These are phyloP conservation scores for Oryza longistaminata DNA, from an alignment of 176 grass and related monocot genomes.

Conservation along the genomic window DNA sequence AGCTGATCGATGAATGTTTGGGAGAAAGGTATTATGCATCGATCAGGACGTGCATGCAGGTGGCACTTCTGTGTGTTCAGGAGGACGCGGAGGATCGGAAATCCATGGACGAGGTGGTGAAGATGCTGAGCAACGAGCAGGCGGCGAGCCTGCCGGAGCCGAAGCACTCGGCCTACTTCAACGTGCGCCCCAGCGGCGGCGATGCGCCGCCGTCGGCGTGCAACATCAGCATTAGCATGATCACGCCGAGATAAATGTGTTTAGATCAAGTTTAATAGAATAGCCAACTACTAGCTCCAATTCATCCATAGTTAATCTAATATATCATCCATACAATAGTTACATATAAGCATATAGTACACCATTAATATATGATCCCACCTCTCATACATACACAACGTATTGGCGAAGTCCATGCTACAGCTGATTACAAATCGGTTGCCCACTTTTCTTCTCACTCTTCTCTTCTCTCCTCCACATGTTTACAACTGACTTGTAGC, in stretches of 20 bases:
- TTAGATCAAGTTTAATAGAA: not conserved
- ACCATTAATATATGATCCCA: no score
- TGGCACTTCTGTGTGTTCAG: constrained; percentile 54
- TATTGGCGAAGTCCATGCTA: no score
- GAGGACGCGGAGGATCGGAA: constrained; percentile 50
- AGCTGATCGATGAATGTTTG: constrained; percentile 24
- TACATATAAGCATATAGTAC: no score
- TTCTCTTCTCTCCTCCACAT: no score
- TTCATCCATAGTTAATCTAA: no score
- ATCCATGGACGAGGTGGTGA: constrained; percentile 45
- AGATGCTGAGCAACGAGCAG: constrained; percentile 37
- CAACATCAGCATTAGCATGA: constrained; percentile 16
- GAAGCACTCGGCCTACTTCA: constrained; percentile 49
- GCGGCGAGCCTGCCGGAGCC: constrained; percentile 36
- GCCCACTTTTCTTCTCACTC: no score
- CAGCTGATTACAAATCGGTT: no score
- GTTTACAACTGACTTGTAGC: no score
- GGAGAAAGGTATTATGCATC: not conserved
- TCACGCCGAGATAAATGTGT: not conserved
- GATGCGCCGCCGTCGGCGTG: not conserved
- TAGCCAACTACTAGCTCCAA: no score
- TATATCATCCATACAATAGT: no score
- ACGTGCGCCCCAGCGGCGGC: not conserved
- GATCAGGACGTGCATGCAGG: constrained; percentile 44
- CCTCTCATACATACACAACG: no score